Evolutionary conservation across 2,329 filamentous ascomycete species (phyloP).

Genomic region (Botrytis byssoidea): DNA sequence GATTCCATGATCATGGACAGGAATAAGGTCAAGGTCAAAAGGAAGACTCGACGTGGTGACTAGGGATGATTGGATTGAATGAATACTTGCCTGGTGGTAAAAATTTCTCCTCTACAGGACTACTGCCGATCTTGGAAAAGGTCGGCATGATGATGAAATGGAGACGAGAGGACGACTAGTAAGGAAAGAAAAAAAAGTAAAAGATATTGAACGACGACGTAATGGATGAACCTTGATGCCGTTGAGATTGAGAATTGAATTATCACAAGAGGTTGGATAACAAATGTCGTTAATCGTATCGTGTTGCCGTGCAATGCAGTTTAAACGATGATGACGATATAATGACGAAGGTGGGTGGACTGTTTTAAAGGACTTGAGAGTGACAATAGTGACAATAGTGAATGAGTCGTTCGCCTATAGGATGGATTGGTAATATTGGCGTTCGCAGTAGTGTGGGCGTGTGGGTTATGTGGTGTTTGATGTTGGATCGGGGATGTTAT

Average conservation of each 20-base stretch:
- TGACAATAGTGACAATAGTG: background rate
- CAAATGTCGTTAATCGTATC: background rate
- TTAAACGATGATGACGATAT: constrained; percentile 1
- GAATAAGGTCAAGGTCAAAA: too few relatives aligned
- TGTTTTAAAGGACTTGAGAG: background rate
- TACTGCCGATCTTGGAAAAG: background rate
- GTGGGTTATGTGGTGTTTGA: background rate
- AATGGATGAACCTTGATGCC: background rate
- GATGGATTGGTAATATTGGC: background rate
- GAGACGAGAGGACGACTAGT: background rate
- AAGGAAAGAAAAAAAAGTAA: background rate
- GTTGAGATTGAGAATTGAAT: background rate
- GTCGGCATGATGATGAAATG: background rate
- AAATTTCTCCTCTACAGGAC: background rate
- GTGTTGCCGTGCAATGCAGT: background rate
- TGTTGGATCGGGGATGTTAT: background rate
- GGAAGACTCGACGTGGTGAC: background rate
- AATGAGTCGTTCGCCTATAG: background rate
- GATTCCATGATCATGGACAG: background rate
- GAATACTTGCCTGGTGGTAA: background rate
- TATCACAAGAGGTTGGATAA: background rate
- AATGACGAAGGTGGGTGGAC: background rate
- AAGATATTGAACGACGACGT: background rate
- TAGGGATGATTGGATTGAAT: background rate
- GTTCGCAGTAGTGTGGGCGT: background rate